Evolutionary conservation across 176 grass and related monocot genomes (phyloP).

Genomic region (Carex littledalei): DNA sequence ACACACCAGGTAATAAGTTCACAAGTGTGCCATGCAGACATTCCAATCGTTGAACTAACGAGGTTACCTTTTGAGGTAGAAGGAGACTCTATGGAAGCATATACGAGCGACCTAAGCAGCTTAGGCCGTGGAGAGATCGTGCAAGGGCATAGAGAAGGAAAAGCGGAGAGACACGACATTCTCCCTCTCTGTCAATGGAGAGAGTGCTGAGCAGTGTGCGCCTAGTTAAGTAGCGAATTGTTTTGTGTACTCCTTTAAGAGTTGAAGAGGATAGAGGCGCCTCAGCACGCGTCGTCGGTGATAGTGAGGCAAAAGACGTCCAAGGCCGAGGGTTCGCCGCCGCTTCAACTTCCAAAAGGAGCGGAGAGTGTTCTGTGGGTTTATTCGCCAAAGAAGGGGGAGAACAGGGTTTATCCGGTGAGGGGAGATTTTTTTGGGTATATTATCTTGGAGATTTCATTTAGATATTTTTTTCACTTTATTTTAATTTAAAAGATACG

Average conservation of each 20-base stretch:
- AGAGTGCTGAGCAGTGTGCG: not conserved
- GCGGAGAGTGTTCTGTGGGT: not conserved
- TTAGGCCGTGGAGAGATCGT: slow-evolving; percentile 16
- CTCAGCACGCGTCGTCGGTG: no score
- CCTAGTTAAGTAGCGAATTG: no score
- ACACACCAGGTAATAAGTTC: not conserved
- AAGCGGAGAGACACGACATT: slow-evolving; percentile 24
- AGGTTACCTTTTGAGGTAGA: slow-evolving; percentile 27
- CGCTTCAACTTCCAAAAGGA: not conserved
- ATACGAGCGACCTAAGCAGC: slow-evolving; percentile 17
- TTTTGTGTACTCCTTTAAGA: no score
- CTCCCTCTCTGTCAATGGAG: not conserved
- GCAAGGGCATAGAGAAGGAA: slow-evolving; percentile 35
- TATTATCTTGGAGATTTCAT: not conserved
- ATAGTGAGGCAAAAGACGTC: not conserved
- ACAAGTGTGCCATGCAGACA: not conserved
- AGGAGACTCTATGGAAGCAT: slow-evolving; percentile 29
- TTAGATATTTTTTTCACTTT: not conserved
- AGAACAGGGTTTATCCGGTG: slow-evolving; percentile 15
- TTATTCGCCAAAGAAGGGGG: not conserved
- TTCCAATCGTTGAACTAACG: not conserved
- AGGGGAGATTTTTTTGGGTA: not conserved
- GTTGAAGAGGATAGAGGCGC: no score
- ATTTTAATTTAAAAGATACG: not conserved
- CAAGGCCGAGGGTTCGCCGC: not conserved